phyloP scores from a whole-genome alignment of 2,329 filamentous ascomycete species.

The Aspergillus quadricinctus region DNA sequence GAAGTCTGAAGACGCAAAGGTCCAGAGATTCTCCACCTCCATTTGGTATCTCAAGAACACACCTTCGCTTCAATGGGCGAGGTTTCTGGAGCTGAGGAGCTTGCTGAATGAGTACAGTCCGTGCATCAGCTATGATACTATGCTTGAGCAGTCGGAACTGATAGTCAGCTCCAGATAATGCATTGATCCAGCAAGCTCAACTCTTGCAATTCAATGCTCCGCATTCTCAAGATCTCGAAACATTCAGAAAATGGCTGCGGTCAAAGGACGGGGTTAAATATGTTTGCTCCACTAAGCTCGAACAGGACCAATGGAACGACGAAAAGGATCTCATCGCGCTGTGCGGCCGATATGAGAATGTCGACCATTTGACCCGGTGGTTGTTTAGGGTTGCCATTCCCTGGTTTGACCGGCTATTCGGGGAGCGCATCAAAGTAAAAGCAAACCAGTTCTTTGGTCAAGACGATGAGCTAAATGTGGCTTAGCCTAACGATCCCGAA shows the following conservation, averaged over 20 bases:
- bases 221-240: not conserved
- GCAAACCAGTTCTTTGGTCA: not conserved
- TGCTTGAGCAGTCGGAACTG: not conserved
- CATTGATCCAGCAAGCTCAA: slow-evolving; percentile 7
- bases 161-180: slow-evolving; percentile 2
- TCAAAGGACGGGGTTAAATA: not conserved
- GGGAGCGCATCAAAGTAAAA: not conserved
- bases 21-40: not conserved
- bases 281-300: not conserved
- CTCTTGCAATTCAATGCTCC: slow-evolving; percentile 4
- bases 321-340: slow-evolving; percentile 2
- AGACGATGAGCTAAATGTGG: not conserved
- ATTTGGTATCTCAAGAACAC: slow-evolving; percentile 2
- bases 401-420: not conserved
- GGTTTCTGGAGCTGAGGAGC: slow-evolving; percentile 3
- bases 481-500: not conserved
- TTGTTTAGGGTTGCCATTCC: not conserved
- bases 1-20: not conserved
- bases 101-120: slow-evolving; percentile 12
- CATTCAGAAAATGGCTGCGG: slow-evolving; percentile 3
- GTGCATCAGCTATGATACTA: not conserved
- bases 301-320: slow-evolving; percentile 6
- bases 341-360: slow-evolving; percentile 2
- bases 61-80: slow-evolving; percentile 4
- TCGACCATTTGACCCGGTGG: slow-evolving; percentile 6